Percentiles rank a stretch among this genome's conserved stretches.
phyloP scores from a whole-genome alignment of 192 early-diverging fungal species.

The Pecoramyces ruminantium region DNA sequence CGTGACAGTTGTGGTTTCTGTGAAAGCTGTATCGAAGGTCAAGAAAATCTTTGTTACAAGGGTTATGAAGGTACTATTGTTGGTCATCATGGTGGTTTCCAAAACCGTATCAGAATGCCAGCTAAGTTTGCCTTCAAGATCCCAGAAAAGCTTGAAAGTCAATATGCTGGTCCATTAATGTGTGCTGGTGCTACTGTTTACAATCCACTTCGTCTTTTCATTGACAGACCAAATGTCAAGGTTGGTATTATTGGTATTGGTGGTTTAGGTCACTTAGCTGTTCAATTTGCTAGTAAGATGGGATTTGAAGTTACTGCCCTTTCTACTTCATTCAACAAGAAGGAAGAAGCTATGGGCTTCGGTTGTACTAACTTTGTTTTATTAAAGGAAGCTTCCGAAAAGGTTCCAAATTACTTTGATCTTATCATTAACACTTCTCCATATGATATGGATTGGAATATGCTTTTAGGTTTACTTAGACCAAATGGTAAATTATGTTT shows the following conservation, averaged over 20 bases:
- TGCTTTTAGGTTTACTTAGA: background rate
- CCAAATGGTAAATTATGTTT: background rate
- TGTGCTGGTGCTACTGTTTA: slow-evolving; percentile 72
- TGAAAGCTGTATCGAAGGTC: slow-evolving; percentile 19
- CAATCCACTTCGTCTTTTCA: slow-evolving; percentile 30
- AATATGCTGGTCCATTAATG: slow-evolving; percentile 52
- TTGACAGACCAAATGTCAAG: slow-evolving; percentile 27
- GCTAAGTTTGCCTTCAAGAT: slow-evolving; percentile 48
- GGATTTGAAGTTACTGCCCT: background rate
- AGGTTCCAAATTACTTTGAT: background rate
- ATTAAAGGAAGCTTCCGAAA: background rate
- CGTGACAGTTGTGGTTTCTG: slow-evolving; percentile 40
- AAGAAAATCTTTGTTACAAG: slow-evolving; percentile 19
- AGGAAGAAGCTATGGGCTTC: background rate
- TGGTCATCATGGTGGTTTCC: slow-evolving; percentile 25
- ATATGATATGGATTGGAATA: background rate
- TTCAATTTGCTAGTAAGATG: background rate
- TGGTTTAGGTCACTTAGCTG: slow-evolving; percentile 53
- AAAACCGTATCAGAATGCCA: slow-evolving; percentile 37
- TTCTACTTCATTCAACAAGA: background rate
- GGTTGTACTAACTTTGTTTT: background rate
- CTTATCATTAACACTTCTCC: background rate
- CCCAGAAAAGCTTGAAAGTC: slow-evolving; percentile 22
- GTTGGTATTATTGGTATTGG: slow-evolving; percentile 67
- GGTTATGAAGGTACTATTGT: slow-evolving; percentile 24